Evolutionary conservation across 805 yeast species (phyloP).

Genomic region (Teunomyces barrocoloradensis): DNA sequence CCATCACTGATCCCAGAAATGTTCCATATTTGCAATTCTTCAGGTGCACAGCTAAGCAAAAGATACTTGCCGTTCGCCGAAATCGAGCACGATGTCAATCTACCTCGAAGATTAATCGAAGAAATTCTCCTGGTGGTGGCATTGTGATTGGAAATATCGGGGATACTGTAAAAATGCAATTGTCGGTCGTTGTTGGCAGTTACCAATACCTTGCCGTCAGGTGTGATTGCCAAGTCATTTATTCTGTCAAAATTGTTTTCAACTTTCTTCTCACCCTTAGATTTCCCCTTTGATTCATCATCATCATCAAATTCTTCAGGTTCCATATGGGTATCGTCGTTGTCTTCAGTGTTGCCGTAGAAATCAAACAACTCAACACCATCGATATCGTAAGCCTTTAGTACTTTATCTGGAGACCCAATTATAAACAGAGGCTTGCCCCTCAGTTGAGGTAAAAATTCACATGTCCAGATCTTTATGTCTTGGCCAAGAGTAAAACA

Average conservation of each 20-base stretch:
- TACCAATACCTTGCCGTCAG: conserved; percentile 59
- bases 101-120: conserved; percentile 51
- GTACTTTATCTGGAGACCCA: conserved; percentile 73
- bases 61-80: conserved; percentile 53
- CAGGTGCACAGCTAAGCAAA: conserved; percentile 66
- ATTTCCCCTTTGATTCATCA: conserved; percentile 1
- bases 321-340: conserved; percentile 9
- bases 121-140: conserved; percentile 38
- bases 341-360: conserved; percentile 33
- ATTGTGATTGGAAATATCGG: conserved; percentile 29
- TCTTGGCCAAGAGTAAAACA: conserved; percentile 41
- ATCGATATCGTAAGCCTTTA: conserved; percentile 37
- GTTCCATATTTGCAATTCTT: conserved; percentile 82
- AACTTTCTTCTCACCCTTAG: conserved; percentile 8
- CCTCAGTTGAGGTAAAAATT: conserved; percentile 58
- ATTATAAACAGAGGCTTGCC: conserved; percentile 53
- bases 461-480: conserved; percentile 50
- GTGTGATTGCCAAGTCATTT: conserved; percentile 66
- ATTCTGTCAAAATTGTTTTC: conserved; percentile 46
- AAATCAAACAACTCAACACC: conserved; percentile 44
- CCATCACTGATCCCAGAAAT: conserved; percentile 31
- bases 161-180: conserved; percentile 59
- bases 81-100: conserved; percentile 62
- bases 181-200: conserved; percentile 64
- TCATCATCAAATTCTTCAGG: conserved; percentile 5